Evolutionary conservation across 208 protist genomes (phyloP).

Genomic region (Crithidia bombi): DNA sequence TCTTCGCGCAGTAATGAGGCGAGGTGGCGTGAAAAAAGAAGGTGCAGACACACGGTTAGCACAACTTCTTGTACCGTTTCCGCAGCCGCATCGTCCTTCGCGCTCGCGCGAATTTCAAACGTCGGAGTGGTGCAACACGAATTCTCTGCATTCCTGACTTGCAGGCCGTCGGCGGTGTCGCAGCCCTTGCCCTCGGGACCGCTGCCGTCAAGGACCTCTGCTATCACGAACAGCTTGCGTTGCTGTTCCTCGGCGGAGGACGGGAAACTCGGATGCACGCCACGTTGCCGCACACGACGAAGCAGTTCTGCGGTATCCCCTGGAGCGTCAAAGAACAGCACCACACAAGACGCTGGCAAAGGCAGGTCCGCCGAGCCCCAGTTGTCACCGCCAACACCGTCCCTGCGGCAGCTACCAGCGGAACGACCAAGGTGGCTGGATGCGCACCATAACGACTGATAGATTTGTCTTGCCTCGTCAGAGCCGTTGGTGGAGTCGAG

Average conservation of each 20-base stretch:
- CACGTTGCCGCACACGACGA: conserved; percentile 21
- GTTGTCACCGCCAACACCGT: not conserved
- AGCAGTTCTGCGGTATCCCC: conserved; percentile 16
- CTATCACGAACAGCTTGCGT: conserved; percentile 36
- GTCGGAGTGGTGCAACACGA: too few relatives aligned
- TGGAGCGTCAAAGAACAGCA: conserved; percentile 13
- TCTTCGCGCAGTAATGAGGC: not conserved
- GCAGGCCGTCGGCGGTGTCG: not conserved
- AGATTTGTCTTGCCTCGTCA: conserved; percentile 29
- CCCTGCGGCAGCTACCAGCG: too few relatives aligned
- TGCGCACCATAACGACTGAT: conserved; percentile 8
- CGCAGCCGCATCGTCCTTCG: not conserved
- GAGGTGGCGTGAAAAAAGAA: conserved; percentile 8
- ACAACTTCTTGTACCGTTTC: conserved; percentile 14
- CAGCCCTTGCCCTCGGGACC: not conserved
- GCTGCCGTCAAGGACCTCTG: not conserved
- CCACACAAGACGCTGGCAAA: not conserved
- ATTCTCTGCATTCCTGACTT: not conserved
- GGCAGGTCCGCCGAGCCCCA: not conserved
- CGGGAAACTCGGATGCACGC: conserved; percentile 43
- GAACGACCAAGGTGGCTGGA: too few relatives aligned
- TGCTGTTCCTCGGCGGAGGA: conserved; percentile 12
- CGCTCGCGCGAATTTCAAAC: not conserved
- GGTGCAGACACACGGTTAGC: conserved; percentile 12
- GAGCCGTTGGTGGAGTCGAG: conserved; percentile 60